Evolutionary conservation across 2,329 filamentous ascomycete genomes (phyloP).

Genomic region (Pezizomycotina sp.): DNA sequence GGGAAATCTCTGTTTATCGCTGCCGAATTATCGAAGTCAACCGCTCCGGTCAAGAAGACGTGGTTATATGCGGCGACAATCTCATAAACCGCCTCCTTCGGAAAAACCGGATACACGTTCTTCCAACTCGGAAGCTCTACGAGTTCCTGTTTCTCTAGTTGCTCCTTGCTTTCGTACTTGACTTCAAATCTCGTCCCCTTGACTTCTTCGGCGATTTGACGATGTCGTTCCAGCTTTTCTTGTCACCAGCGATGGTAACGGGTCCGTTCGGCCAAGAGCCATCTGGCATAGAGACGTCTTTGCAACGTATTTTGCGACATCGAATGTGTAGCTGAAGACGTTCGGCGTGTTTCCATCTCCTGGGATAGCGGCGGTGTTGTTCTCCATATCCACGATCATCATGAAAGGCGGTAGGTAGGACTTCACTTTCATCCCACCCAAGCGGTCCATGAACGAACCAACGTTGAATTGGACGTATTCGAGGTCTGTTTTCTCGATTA

Average conservation of each 20-base stretch:
- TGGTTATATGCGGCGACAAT: constrained; percentile 20
- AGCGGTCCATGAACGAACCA: constrained; percentile 36
- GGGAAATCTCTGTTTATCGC: no score
- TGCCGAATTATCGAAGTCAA: no score
- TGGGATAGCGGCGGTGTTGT: constrained; percentile 35
- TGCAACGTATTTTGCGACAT: constrained; percentile 35
- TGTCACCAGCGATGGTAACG: constrained; percentile 30
- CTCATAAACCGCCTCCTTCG: constrained; percentile 23
- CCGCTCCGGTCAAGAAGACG: no score
- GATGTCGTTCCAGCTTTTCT: constrained; percentile 33
- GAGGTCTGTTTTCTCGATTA: constrained; percentile 28
- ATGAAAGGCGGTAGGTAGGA: constrained; percentile 31
- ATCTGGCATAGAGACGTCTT: constrained; percentile 31
- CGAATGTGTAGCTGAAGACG: constrained; percentile 35
- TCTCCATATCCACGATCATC: constrained; percentile 33
- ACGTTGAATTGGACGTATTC: constrained; percentile 30
- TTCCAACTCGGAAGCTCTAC: constrained; percentile 28
- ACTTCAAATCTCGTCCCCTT: constrained; percentile 30
- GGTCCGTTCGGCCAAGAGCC: constrained; percentile 34
- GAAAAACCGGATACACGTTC: constrained; percentile 23
- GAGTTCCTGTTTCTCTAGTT: constrained; percentile 27
- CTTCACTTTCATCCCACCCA: constrained; percentile 29
- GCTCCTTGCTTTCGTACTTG: constrained; percentile 27
- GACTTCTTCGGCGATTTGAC: constrained; percentile 31
- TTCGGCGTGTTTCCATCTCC: constrained; percentile 34